Evolutionary conservation across 2,329 filamentous ascomycete species (phyloP).

Genomic region (Trichocomaceae sp.): DNA sequence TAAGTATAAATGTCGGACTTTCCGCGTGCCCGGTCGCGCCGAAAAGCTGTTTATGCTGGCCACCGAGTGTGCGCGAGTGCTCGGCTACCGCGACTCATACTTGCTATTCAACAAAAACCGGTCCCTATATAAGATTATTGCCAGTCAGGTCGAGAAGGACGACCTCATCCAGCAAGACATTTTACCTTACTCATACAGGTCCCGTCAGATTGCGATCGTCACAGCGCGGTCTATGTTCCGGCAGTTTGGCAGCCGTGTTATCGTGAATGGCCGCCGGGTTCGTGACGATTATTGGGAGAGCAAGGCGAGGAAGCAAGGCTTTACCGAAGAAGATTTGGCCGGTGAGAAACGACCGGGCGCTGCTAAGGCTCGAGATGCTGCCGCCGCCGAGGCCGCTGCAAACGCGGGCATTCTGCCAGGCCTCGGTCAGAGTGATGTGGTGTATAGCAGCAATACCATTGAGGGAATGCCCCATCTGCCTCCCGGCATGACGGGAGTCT

Average conservation of each 20-base stretch:
- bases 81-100: slow-evolving; percentile 96
- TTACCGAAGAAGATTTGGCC: slow-evolving; percentile 91
- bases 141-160: slow-evolving; percentile 91
- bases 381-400: slow-evolving; percentile 59
- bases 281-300: slow-evolving; percentile 98
- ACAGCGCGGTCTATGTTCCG: slow-evolving; percentile 98
- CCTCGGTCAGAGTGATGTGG: slow-evolving; percentile 73
- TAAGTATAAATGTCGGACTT: slow-evolving; percentile 88
- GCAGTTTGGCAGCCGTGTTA: slow-evolving; percentile 92
- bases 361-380: slow-evolving; percentile 77
- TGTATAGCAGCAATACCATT: slow-evolving; percentile 75
- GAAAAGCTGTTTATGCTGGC: slow-evolving; percentile 98
- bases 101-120: slow-evolving; percentile 97
- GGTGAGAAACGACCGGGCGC: slow-evolving; percentile 94
- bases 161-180: slow-evolving; percentile 93
- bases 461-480: slow-evolving; percentile 63
- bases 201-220: slow-evolving; percentile 96
- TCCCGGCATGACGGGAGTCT: slow-evolving; percentile 62
- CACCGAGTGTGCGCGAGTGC: slow-evolving; percentile 88
- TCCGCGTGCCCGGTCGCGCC: slow-evolving; percentile 81
- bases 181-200: slow-evolving; percentile 92
- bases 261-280: slow-evolving; percentile 80
- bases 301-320: slow-evolving; percentile 94
- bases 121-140: slow-evolving; percentile 95
- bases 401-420: slow-evolving; percentile 53